These are phyloP conservation scores for Arabis alpina DNA, from an alignment of 345 rosid genomes.

Conservation along the genomic window DNA sequence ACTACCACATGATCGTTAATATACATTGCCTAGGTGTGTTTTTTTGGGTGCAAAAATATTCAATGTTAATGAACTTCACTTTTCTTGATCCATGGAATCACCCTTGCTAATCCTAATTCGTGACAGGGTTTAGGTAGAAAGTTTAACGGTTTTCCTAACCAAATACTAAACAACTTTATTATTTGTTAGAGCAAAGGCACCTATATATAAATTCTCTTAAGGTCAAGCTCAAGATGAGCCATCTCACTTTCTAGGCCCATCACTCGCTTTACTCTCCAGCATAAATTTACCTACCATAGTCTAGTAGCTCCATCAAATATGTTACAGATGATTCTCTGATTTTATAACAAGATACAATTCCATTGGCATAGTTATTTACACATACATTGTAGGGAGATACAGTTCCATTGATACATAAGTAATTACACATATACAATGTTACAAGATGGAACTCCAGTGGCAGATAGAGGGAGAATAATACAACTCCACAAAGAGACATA, in stretches of 20 bases:
- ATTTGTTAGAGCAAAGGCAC: background rate
- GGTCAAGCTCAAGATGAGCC: conserved; percentile 5
- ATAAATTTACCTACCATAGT: no score
- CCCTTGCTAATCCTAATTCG: no score
- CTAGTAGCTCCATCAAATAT: no score
- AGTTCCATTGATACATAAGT: background rate
- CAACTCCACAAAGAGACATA: background rate
- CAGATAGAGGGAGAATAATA: background rate
- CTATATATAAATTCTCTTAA: background rate
- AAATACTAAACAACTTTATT: no score
- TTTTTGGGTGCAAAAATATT: no score
- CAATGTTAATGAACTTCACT: background rate
- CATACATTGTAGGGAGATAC: background rate
- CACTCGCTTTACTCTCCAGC: background rate
- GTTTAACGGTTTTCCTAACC: background rate
- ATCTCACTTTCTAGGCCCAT: background rate
- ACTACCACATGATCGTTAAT: no score
- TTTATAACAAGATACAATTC: background rate
- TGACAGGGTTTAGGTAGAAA: background rate
- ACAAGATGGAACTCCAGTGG: conserved; percentile 9
- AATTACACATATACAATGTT: conserved; percentile 15
- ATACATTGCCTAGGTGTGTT: no score
- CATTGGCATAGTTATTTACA: conserved; percentile 4
- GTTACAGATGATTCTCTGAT: no score
- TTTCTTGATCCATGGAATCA: no score